Evolutionary conservation across 352 stramenopile species (phyloP).

Genomic region (Phytopythium delawarense): DNA sequence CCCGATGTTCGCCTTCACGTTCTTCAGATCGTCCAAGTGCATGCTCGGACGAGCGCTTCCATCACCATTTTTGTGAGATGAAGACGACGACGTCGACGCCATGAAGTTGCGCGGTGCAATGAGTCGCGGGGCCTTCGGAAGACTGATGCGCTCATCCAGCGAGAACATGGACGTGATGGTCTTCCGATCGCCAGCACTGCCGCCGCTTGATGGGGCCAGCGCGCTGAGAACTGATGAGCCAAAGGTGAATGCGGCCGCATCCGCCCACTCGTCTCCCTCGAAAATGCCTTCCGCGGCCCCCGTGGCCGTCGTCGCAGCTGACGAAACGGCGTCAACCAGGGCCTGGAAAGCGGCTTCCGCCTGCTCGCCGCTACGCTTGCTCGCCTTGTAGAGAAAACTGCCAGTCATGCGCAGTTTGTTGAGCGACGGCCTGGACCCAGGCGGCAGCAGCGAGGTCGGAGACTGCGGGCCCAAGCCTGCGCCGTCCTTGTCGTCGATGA

Average conservation of each 20-base stretch:
- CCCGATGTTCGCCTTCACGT: constrained; percentile 67
- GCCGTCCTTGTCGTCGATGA: constrained; percentile 34
- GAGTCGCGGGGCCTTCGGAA: constrained; percentile 47
- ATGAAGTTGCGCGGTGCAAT: constrained; percentile 45
- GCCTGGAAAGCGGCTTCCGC: constrained; percentile 71
- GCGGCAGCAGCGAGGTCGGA: constrained; percentile 16
- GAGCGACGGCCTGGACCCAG: constrained; percentile 29
- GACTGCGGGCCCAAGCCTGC: constrained; percentile 9
- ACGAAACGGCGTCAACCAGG: constrained; percentile 56
- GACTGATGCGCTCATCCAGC: constrained; percentile 55
- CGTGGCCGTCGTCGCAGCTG: constrained; percentile 36
- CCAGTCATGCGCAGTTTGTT: constrained; percentile 57
- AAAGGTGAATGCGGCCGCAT: constrained; percentile 27
- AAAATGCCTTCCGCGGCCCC: constrained; percentile 32
- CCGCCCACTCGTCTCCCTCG: constrained; percentile 54
- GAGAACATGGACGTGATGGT: constrained; percentile 46
- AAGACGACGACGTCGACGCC: constrained; percentile 4
- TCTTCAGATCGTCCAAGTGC: constrained; percentile 71
- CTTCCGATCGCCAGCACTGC: constrained; percentile 30
- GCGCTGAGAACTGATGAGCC: constrained; percentile 24
- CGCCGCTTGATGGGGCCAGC: constrained; percentile 3
- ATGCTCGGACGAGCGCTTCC: constrained; percentile 17
- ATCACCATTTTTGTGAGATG: constrained; percentile 19
- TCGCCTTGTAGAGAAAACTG: constrained; percentile 68
- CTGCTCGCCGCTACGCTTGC: constrained; percentile 55